phyloP scores from a whole-genome alignment of 345 rosid genomes.

The Capsella bursapastoris region DNA sequence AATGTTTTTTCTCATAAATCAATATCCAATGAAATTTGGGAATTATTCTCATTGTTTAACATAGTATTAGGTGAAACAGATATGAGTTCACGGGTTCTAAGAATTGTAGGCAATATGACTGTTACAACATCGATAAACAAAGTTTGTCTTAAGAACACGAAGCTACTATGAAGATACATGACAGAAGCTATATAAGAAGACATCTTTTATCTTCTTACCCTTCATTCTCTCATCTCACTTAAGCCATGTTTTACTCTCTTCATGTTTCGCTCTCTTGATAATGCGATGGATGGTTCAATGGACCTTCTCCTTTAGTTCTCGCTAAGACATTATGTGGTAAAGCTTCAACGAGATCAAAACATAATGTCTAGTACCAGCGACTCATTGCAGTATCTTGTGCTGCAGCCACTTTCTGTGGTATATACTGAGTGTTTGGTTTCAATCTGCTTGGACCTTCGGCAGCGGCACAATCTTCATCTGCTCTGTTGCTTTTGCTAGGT shows the following conservation, averaged over 20 bases:
- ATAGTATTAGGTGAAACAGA: neutral
- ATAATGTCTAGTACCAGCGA: constrained; percentile 68
- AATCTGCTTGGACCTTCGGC: constrained; percentile 63
- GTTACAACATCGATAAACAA: constrained; percentile 20
- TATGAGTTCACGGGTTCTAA: neutral
- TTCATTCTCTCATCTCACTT: neutral
- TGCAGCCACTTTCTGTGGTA: constrained; percentile 83
- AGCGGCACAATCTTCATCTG: constrained; percentile 60
- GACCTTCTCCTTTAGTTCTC: constrained; percentile 11
- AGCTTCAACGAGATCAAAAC: constrained; percentile 17
- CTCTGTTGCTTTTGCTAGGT: constrained; percentile 65
- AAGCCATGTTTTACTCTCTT: constrained; percentile 4
- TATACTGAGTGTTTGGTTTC: constrained; percentile 84
- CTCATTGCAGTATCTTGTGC: constrained; percentile 73
- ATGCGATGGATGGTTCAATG: neutral
- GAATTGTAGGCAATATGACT: constrained; percentile 2
- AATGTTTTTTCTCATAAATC: constrained; percentile 4
- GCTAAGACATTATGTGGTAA: neutral
- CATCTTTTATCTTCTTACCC: constrained; percentile 2
- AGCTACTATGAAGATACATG: constrained; percentile 22
- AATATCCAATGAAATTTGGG: constrained; percentile 22
- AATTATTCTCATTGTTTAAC: neutral
- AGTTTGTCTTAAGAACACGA: neutral
- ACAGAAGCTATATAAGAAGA: constrained; percentile 9
- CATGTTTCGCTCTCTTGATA: constrained; percentile 13